A percentile compares a stretch with the other conserved stretches of the same genome.
These are phyloP conservation scores for Pythium rhizo-oryzae DNA, from an alignment of 352 stramenopile species.

Conservation along the genomic window DNA sequence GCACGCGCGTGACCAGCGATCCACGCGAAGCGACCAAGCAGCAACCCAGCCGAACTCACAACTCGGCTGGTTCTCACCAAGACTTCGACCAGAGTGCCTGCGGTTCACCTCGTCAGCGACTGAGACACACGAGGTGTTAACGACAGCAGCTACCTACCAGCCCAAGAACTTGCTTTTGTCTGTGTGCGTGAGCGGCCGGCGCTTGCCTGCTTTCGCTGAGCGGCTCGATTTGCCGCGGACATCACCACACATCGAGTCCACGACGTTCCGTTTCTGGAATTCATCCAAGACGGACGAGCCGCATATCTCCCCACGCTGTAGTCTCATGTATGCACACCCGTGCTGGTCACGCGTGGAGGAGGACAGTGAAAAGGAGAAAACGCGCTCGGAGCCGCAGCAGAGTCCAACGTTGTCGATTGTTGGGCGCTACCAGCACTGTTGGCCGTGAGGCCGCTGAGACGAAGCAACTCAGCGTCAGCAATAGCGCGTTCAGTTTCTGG, in stretches of 20 bases:
- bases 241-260: background rate
- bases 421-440: background rate
- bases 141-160: no score
- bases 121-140: no score
- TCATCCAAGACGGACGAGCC: background rate
- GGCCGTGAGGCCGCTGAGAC: background rate
- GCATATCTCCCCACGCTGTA: background rate
- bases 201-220: no score
- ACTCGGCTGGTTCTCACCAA: no score
- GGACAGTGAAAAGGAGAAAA: background rate
- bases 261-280: background rate
- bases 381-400: background rate
- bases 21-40: no score
- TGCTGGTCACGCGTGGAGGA: background rate
- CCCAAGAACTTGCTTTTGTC: no score
- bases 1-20: no score
- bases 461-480: background rate
- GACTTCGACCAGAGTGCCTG: no score
- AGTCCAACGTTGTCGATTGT: background rate
- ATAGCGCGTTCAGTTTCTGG: background rate
- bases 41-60: no score
- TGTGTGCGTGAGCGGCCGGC: no score
- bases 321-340: background rate
- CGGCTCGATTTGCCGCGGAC: no score
- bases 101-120: no score